Base-by-base conservation (phyloP, 2,329 filamentous ascomycete species). In the Arachnomyces sp. region DNA sequence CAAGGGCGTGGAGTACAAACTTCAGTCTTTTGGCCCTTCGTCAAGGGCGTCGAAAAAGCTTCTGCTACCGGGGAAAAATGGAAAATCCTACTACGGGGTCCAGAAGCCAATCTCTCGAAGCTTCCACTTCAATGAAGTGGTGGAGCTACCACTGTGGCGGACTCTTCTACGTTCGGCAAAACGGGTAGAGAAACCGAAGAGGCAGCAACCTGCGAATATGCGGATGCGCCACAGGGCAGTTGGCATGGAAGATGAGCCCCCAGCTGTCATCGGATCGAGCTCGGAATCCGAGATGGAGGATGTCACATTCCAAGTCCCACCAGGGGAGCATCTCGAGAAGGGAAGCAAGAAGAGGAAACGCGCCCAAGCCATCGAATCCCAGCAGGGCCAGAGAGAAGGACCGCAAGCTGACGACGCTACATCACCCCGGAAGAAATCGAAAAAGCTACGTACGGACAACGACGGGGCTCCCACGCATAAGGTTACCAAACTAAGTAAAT, bases 201-300 rank as follows among this genome's bases (percentile, higher is more conserved):
- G 59, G 28, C 53, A 61, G 38, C 65, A 70, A 39, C 66, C 66
- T 11, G 62, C 62, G 42, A 46, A 65, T 39, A 40, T 70, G 44
- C 65, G 60, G 47, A 66, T 67, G 64, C 65, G 66, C 20, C 68
- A 68, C 44, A 57, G 56, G 7, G 66, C 66, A 14, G 59, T 66
- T 29, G 66, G 66, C 17, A 64, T 60, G 36, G 49, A 50, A 5
- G 44, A 50, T 12, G 51, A 25, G 9, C 20, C 20, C 20, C 53
- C 60, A 1, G 59, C 63, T 46, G 62, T 56, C 4, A 43, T 63
- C 30, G 63, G 59, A 9, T 56, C 49, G n/a, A 57, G 55, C 40
- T 61, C 59, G 2, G 60, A 57, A 29, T 64, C 59, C 2, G 63
- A 64, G 33, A 51, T 44, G 7, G 62, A 61, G 32, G 48, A 53